Percentiles rank a stretch among this genome's conserved stretches.
phyloP scores from a whole-genome alignment of 441 rosid species.

The Lagerstroemia fauriei region DNA sequence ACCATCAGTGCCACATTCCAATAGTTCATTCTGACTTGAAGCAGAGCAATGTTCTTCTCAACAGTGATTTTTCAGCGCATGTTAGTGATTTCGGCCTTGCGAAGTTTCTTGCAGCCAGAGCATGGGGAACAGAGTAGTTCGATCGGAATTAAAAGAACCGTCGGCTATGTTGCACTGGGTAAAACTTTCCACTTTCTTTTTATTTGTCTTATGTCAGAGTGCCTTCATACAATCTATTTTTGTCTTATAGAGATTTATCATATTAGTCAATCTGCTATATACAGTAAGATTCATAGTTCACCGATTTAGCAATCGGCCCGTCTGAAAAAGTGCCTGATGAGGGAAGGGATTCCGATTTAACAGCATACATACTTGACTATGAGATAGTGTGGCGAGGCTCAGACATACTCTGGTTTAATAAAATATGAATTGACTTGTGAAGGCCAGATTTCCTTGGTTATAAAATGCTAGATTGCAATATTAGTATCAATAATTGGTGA shows the following conservation, averaged over 20 bases:
- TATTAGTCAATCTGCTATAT: neutral
- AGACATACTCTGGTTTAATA: too few species aligned
- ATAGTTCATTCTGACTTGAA: conserved; percentile 17
- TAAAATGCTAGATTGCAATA: neutral
- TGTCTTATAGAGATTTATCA: too few species aligned
- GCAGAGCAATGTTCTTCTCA: conserved; percentile 24
- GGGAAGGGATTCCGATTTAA: neutral
- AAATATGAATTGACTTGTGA: too few species aligned
- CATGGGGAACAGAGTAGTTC: conserved; percentile 1
- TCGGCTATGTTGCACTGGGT: conserved; percentile 22
- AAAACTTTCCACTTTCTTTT: neutral
- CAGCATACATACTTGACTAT: too few species aligned
- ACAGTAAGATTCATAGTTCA: too few species aligned
- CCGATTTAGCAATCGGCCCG: too few species aligned
- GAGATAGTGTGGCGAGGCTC: too few species aligned
- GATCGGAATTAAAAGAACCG: conserved; percentile 1
- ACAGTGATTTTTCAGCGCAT: conserved; percentile 1
- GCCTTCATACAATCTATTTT: neutral
- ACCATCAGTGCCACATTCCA: conserved; percentile 8
- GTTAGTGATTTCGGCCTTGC: conserved; percentile 25
- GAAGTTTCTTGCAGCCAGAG: conserved; percentile 10
- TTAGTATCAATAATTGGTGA: neutral
- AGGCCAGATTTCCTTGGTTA: neutral
- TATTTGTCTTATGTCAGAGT: neutral
- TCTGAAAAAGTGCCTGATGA: too few species aligned